These are phyloP conservation scores for Aspergillus tubingensis DNA, from an alignment of 2,329 filamentous ascomycete species.

Conservation along the genomic window DNA sequence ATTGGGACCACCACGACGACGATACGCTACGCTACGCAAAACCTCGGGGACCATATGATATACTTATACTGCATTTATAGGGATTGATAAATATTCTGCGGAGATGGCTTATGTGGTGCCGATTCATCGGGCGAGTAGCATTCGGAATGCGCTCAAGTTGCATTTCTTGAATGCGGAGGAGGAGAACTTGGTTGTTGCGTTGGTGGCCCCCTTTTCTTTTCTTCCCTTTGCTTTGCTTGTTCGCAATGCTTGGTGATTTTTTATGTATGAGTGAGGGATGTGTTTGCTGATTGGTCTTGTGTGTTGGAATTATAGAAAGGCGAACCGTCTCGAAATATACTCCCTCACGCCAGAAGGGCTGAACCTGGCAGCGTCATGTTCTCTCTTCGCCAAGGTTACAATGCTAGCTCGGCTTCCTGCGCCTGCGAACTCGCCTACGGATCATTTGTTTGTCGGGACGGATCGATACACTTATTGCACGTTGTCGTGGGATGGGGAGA, in stretches of 20 bases:
- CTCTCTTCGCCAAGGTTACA: constrained; percentile 81
- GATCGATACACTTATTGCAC: constrained; percentile 91
- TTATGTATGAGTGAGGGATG: not conserved
- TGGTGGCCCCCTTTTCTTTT: constrained; percentile 43
- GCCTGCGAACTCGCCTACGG: constrained; percentile 71
- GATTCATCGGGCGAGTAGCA: constrained; percentile 87
- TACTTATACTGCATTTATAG: not conserved
- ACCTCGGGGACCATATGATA: too few relatives aligned
- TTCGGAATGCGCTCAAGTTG: constrained; percentile 82
- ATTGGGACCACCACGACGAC: too few relatives aligned
- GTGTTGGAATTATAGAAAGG: constrained; percentile 59
- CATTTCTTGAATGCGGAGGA: constrained; percentile 72
- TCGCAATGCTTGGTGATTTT: not conserved
- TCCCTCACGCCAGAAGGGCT: constrained; percentile 63
- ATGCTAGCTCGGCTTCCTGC: constrained; percentile 63
- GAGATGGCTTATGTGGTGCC: constrained; percentile 92
- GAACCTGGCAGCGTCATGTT: constrained; percentile 65
- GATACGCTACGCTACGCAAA: too few relatives aligned
- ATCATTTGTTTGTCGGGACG: constrained; percentile 90
- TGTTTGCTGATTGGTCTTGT: constrained; percentile 12
- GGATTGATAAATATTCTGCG: not conserved
- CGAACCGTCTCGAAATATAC: constrained; percentile 86
- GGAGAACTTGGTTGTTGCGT: constrained; percentile 87
- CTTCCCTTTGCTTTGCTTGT: not conserved
- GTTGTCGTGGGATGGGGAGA: constrained; percentile 71